Conservation (phyloP, 1,284 basidiomycete species). For the Cystobasidium pallidum region DNA sequence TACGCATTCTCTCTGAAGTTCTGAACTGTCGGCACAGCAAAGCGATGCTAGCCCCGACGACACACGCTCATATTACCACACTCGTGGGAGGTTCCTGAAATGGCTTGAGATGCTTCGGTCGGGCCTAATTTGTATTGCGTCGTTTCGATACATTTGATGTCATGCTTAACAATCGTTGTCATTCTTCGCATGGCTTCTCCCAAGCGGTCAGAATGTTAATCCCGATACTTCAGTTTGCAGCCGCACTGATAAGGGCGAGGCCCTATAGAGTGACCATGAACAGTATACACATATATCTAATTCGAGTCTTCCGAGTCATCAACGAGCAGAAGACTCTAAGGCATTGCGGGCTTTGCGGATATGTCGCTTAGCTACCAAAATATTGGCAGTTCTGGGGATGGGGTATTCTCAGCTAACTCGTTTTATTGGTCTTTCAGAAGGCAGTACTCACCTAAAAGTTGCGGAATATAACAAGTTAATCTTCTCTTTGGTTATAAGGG, state of each 20-base stretch:
- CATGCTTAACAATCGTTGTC: neutral
- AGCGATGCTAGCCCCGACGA: neutral
- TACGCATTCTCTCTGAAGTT: too few relatives aligned
- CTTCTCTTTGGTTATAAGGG: conserved; percentile 46
- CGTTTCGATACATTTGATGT: neutral
- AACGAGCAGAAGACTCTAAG: conserved; percentile 37
- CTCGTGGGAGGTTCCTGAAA: conserved; percentile 3
- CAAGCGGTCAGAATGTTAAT: neutral
- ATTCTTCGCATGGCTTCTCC: neutral
- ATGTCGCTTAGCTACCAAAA: conserved; percentile 50
- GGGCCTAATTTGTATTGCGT: conserved; percentile 7
- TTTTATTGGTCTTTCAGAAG: neutral
- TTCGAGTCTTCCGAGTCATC: neutral
- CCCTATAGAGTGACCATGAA: too few relatives aligned
- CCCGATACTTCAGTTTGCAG: neutral
- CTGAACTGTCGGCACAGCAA: too few relatives aligned
- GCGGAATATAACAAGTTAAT: conserved; percentile 47
- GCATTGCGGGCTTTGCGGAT: conserved; percentile 44
- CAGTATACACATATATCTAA: too few relatives aligned
- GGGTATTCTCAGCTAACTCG: neutral
- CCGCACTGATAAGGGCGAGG: neutral
- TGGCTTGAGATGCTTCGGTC: conserved; percentile 2
- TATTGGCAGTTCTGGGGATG: conserved; percentile 46
- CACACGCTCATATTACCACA: neutral
- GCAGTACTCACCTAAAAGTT: conserved; percentile 37